These are phyloP conservation scores for Paramecium primaurelia DNA, from an alignment of 73 alveolate genomes.

Conservation along the genomic window DNA sequence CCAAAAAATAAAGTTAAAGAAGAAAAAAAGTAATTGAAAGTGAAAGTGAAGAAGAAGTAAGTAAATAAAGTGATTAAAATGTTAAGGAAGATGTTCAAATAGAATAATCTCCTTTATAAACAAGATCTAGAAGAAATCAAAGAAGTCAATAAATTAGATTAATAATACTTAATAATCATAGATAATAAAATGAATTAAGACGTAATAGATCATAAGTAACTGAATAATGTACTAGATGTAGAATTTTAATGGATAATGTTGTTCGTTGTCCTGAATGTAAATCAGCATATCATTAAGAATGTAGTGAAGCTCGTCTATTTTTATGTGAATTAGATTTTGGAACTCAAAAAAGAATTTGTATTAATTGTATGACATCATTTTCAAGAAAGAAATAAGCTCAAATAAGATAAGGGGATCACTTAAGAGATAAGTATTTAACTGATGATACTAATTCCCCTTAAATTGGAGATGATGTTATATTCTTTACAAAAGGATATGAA, in stretches of 20 bases:
- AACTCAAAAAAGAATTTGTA: neutral
- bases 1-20: neutral
- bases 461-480: slow-evolving; percentile 32
- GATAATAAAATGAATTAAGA: neutral
- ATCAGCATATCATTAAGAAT: neutral
- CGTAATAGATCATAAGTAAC: neutral
- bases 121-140: slow-evolving; percentile 31
- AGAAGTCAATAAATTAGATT: neutral
- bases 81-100: neutral
- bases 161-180: neutral
- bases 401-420: neutral
- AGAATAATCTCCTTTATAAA: neutral
- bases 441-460: slow-evolving; percentile 26
- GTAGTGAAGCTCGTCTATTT: neutral
- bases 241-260: neutral
- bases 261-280: neutral
- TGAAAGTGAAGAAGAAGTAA: neutral
- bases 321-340: slow-evolving; percentile 19
- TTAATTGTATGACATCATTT: neutral
- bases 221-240: slow-evolving; percentile 26
- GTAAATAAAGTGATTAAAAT: neutral
- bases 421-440: neutral
- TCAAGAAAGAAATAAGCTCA: neutral
- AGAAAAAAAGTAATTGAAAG: neutral
- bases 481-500: slow-evolving; percentile 41